Base-by-base conservation (phyloP, 225 moss, liverwort and hornwort genomes). In the Asterella californica region DNA sequence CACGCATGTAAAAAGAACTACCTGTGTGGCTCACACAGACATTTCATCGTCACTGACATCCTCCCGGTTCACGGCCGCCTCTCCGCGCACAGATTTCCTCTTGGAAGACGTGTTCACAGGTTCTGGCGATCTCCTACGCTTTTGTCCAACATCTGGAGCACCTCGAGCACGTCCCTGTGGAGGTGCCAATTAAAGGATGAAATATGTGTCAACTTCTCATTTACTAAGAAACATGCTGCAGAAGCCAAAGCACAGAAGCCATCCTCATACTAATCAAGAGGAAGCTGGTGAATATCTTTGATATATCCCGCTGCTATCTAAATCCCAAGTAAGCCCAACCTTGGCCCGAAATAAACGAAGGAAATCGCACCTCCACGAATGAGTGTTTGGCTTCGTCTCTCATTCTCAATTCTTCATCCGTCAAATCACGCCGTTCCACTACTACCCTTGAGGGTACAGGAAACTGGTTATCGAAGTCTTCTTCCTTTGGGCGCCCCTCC, bases 401-500 rank as follows among this genome's bases (percentile, higher is more conserved):
- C 0, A 47, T 29, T 42, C 87, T 85, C 76, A 91, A 87, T 84
- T 99, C 99, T 50, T 99, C 94, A 69, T 89, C 92, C 25, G 95
- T 88, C 17, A 87, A 66, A 36, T 93, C 93, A 57, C 91, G 91
- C 72, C 93, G 88, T 68, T 76, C 83, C 38, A 95, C 79, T 29
- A 91, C 89, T 52, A 99, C 92, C 81, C 88, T 89, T 22, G 91
- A 88, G 34, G 99, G 99, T 68, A 90, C 86, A 42, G 93, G 88
- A 75, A 90, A 99, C 85, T 99, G 95, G 76, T 88, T 91, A 36
- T 97, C 97, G 61, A 88, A 83, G 61, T 91, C 91, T 78, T 97
- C 92, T 46, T 94, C 92, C 87, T 94, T 96, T 0, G 88, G 91
- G 71, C 93, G 92, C 70, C 99, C 99, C 74, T 99, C 99, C 83